Evolutionary conservation across 108 stramenopile genomes (phyloP).

Genomic region (Skeletonema potamos): DNA sequence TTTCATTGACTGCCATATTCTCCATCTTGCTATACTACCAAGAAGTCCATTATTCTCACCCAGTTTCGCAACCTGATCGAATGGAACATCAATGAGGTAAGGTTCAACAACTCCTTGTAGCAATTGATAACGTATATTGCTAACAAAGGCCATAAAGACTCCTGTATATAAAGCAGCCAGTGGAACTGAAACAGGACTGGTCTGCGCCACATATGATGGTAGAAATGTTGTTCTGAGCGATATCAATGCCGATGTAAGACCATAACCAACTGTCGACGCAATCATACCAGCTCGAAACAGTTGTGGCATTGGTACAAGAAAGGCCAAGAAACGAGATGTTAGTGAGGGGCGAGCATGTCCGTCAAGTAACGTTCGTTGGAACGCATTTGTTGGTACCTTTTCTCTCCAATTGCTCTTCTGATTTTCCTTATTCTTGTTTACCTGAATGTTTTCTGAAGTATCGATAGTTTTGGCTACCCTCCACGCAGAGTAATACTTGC

Average conservation of each 20-base stretch:
- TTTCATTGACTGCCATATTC: conserved; percentile 8
- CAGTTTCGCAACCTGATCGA: conserved; percentile 23
- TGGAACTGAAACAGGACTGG: conserved; percentile 56
- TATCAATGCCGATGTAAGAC: conserved; percentile 52
- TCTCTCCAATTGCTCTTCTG: conserved; percentile 16
- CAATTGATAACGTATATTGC: conserved; percentile 80
- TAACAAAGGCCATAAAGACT: conserved; percentile 69
- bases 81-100: conserved; percentile 50
- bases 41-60: not conserved
- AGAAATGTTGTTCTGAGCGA: conserved; percentile 44
- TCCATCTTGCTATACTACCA: not conserved
- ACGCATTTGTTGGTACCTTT: conserved; percentile 76
- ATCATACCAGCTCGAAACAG: conserved; percentile 73
- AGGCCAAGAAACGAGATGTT: conserved; percentile 47
- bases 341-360: conserved; percentile 54
- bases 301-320: conserved; percentile 61
- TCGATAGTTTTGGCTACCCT: conserved; percentile 61
- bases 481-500: conserved; percentile 74
- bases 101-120: conserved; percentile 83
- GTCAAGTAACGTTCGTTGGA: conserved; percentile 63
- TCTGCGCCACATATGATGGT: conserved; percentile 49
- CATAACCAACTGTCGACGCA: conserved; percentile 74
- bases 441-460: not conserved
- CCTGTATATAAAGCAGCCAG: conserved; percentile 74
- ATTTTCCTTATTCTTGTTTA: not conserved